These are phyloP conservation scores for Pichia sp. DNA, from an alignment of 1,139 yeast genomes.

Conservation along the genomic window DNA sequence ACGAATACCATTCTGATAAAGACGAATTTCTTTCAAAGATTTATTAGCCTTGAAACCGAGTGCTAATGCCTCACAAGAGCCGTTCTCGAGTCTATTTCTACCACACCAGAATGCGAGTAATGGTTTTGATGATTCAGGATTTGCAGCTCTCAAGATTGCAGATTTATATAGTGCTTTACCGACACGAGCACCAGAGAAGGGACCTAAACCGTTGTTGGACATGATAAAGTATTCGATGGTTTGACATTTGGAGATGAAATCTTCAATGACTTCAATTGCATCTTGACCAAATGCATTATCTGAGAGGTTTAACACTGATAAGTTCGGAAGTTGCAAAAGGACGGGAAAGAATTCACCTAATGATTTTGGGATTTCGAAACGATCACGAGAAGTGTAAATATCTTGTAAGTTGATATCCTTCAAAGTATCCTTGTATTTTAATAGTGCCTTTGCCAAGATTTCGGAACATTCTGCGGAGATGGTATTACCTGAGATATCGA, in stretches of 20 bases:
- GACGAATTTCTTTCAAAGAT: slow-evolving; percentile 57
- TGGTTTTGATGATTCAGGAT: slow-evolving; percentile 26
- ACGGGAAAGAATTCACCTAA: slow-evolving; percentile 67
- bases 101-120: slow-evolving; percentile 89
- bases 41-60: slow-evolving; percentile 71
- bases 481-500: slow-evolving; percentile 89
- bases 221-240: slow-evolving; percentile 80
- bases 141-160: slow-evolving; percentile 31
- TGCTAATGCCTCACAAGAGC: slow-evolving; percentile 75
- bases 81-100: slow-evolving; percentile 92
- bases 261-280: slow-evolving; percentile 84
- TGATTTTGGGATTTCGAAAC: slow-evolving; percentile 89
- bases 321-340: slow-evolving; percentile 57
- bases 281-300: slow-evolving; percentile 97
- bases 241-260: slow-evolving; percentile 64
- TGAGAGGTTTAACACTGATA: slow-evolving; percentile 72
- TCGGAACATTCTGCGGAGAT: slow-evolving; percentile 86
- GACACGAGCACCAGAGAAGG: slow-evolving; percentile 91
- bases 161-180: slow-evolving; percentile 77
- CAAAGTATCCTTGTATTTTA: slow-evolving; percentile 40
- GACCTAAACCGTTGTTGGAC: slow-evolving; percentile 96
- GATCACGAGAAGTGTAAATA: slow-evolving; percentile 87
- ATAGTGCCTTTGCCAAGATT: slow-evolving; percentile 57
- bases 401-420: slow-evolving; percentile 79
- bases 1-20: slow-evolving; percentile 95